Conservation (phyloP, 75 land plant species). For the Azolla pinnata region DNA sequence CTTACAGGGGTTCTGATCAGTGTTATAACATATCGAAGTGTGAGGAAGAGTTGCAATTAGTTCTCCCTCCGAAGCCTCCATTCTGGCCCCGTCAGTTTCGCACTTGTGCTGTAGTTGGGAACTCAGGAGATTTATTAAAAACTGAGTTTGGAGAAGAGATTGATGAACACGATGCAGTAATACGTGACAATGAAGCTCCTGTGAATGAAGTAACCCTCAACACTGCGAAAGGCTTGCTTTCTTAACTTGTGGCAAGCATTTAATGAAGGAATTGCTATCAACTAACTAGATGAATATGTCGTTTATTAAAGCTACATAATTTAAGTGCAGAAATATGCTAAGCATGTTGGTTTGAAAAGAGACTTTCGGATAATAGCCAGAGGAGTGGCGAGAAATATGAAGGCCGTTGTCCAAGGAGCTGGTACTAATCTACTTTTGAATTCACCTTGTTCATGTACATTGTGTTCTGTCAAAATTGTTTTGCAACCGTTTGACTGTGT, state of each 20-base stretch:
- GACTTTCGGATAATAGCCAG: slow-evolving; percentile 78
- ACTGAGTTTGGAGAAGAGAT: slow-evolving; percentile 81
- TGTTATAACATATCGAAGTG: slow-evolving; percentile 78
- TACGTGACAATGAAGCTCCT: slow-evolving; percentile 96
- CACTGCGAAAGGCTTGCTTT: too few relatives aligned
- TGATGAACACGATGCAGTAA: slow-evolving; percentile 85
- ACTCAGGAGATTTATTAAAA: slow-evolving; percentile 85
- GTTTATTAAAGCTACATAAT: background rate
- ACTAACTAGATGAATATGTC: background rate
- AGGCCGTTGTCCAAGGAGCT: slow-evolving; percentile 64
- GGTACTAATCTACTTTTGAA: too few relatives aligned
- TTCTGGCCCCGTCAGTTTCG: slow-evolving; percentile 79
- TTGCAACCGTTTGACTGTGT: background rate
- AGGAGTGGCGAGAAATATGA: slow-evolving; percentile 91
- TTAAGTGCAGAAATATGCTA: slow-evolving; percentile 73
- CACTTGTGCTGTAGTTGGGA: slow-evolving; percentile 92
- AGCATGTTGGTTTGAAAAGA: slow-evolving; percentile 85
- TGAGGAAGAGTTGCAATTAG: slow-evolving; percentile 65
- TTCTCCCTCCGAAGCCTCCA: slow-evolving; percentile 75
- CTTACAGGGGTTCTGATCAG: slow-evolving; percentile 61
- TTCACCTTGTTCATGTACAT: background rate
- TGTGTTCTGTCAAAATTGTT: background rate
- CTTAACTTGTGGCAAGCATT: too few relatives aligned
- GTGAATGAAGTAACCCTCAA: slow-evolving; percentile 71
- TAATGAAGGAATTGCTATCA: too few relatives aligned